phyloP scores from a whole-genome alignment of 495 filamentous ascomycete species.

The Mycothermus thermophilus region DNA sequence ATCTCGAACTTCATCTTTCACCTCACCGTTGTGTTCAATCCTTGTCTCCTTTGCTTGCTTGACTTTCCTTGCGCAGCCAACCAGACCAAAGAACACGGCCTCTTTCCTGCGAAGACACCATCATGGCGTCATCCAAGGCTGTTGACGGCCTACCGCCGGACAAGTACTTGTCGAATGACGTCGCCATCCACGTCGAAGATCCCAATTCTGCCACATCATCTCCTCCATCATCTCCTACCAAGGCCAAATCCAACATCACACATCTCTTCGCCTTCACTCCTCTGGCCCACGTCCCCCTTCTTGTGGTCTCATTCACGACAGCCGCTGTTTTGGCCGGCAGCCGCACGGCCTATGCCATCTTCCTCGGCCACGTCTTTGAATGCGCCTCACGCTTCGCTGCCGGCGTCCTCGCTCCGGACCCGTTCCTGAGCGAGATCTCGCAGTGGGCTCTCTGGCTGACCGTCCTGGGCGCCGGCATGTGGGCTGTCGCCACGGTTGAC shows the following conservation, averaged over 20 bases:
- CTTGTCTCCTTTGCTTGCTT: no score
- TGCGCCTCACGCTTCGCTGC: conserved; percentile 52
- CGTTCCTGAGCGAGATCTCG: conserved; percentile 42
- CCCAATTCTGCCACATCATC: not conserved
- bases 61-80: no score
- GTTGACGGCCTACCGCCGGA: not conserved
- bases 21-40: no score
- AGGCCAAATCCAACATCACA: conserved; percentile 18
- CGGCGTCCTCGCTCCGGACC: conserved; percentile 31
- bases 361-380: conserved; percentile 67
- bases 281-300: conserved; percentile 40
- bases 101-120: no score
- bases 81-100: no score
- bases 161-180: not conserved
- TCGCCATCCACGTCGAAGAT: conserved; percentile 1
- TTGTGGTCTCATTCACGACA: conserved; percentile 35
- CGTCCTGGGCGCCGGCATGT: conserved; percentile 45
- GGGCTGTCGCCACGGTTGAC: conserved; percentile 51
- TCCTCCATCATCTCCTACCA: not conserved
- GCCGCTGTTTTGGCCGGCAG: conserved; percentile 48
- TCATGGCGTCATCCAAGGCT: no score
- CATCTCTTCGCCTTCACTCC: conserved; percentile 62
- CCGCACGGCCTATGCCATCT: conserved; percentile 49
- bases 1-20: no score
- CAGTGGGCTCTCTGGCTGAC: conserved; percentile 44